Percentiles rank a stretch among this genome's conserved stretches.
phyloP scores from a whole-genome alignment of 768 basidiomycete genomes.

The Amanita inopinata region DNA sequence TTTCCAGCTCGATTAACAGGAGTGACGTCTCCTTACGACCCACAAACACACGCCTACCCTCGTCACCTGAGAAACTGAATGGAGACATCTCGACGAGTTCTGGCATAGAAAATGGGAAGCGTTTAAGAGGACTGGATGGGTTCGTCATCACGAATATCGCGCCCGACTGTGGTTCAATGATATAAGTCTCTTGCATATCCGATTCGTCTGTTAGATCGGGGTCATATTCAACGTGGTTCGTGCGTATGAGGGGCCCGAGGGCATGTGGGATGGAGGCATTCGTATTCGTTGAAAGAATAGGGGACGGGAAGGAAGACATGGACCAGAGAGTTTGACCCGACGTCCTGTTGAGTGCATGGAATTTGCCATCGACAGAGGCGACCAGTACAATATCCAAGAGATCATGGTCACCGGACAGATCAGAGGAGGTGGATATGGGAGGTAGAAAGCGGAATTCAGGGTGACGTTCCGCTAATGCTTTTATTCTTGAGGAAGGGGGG shows the following conservation, averaged over 20 bases:
- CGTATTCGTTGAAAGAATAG: slow-evolving; percentile 17
- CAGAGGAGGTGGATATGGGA: slow-evolving; percentile 11
- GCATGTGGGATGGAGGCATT: slow-evolving; percentile 36
- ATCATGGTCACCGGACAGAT: slow-evolving; percentile 37
- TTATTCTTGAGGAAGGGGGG: slow-evolving; percentile 13
- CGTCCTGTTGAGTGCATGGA: slow-evolving; percentile 87
- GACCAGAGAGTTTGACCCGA: slow-evolving; percentile 84
- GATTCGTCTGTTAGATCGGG: slow-evolving; percentile 46
- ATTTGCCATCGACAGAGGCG: slow-evolving; percentile 88
- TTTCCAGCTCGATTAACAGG: slow-evolving; percentile 64
- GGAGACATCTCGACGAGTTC: slow-evolving; percentile 90
- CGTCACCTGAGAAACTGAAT: slow-evolving; percentile 57
- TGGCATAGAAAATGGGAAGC: slow-evolving; percentile 85
- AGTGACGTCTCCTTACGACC: slow-evolving; percentile 87
- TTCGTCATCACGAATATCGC: slow-evolving; percentile 82
- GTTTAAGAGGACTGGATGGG: slow-evolving; percentile 63
- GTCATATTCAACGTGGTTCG: slow-evolving; percentile 49
- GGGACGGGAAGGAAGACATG: slow-evolving; percentile 53
- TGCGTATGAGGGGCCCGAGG: slow-evolving; percentile 67
- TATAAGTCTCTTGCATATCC: slow-evolving; percentile 63
- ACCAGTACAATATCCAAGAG: slow-evolving; percentile 80
- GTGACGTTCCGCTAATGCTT: slow-evolving; percentile 20
- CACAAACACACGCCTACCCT: slow-evolving; percentile 69
- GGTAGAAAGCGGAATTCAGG: slow-evolving; percentile 15
- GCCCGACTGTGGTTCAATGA: slow-evolving; percentile 92